Conservation (phyloP, 1,284 basidiomycete genomes). For the Trichosporon faecale region DNA sequence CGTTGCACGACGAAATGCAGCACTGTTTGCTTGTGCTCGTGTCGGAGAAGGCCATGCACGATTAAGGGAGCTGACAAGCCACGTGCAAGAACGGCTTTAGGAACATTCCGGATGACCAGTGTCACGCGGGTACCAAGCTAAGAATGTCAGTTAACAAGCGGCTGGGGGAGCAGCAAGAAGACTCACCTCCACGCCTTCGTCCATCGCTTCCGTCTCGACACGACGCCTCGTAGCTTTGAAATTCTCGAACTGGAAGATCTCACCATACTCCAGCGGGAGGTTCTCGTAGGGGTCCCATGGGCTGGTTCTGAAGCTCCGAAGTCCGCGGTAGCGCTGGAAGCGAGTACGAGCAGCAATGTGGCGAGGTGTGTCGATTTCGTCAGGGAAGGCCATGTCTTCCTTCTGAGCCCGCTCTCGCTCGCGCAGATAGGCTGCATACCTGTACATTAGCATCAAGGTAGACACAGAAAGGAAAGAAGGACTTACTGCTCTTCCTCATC, state of each 20-base stretch:
- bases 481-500: conserved; percentile 80
- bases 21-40: conserved; percentile 95
- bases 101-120: conserved; percentile 68
- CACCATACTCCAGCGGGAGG: conserved; percentile 86
- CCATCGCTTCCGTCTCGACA: conserved; percentile 64
- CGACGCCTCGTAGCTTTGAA: conserved; percentile 79
- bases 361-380: conserved; percentile 95
- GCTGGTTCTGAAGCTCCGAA: conserved; percentile 89
- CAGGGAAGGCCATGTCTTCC: conserved; percentile 82
- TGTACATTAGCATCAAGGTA: conserved; percentile 36
- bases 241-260: conserved; percentile 96
- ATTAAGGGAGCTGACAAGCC: conserved; percentile 59
- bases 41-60: conserved; percentile 80
- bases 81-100: conserved; percentile 52
- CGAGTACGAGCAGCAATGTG: conserved; percentile 79
- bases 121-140: conserved; percentile 78
- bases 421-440: conserved; percentile 66
- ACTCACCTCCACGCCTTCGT: conserved; percentile 67
- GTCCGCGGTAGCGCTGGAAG: conserved; percentile 87
- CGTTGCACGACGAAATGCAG: conserved; percentile 90
- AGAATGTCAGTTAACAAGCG: not conserved
- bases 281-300: conserved; percentile 98
- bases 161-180: too few species aligned
- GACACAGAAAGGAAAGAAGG: not conserved
- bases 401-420: conserved; percentile 60